Conservation (phyloP, 192 early-diverging fungal species). For the Pecoramyces ruminantium region DNA sequence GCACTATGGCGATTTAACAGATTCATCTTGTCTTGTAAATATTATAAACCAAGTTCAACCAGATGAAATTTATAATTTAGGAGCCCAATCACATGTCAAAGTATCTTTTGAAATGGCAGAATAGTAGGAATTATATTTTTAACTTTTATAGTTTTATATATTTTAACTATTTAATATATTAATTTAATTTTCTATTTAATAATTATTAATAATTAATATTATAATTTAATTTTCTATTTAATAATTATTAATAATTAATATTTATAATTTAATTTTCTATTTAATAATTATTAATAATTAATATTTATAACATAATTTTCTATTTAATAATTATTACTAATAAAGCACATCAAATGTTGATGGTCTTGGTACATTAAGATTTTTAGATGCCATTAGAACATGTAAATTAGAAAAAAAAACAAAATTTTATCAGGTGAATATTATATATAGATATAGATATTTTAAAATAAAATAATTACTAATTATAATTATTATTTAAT, state of each 20-base stretch:
- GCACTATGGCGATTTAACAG: conserved; percentile 64
- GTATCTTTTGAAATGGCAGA: conserved; percentile 42
- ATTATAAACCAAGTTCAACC: conserved; percentile 57
- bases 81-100: conserved; percentile 60
- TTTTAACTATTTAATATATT: too few relatives aligned
- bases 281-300: too few relatives aligned
- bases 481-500: too few relatives aligned
- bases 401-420: conserved; percentile 43
- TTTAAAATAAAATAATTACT: too few relatives aligned
- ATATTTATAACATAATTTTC: too few relatives aligned
- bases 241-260: too few relatives aligned
- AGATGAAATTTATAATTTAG: conserved; percentile 60
- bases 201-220: too few relatives aligned
- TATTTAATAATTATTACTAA: not conserved
- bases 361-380: conserved; percentile 56
- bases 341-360: conserved; percentile 34
- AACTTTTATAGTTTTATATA: too few relatives aligned
- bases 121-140: not conserved
- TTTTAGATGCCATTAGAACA: conserved; percentile 62
- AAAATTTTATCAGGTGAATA: not conserved
- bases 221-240: too few relatives aligned
- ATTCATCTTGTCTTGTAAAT: conserved; percentile 56
- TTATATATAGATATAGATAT: too few relatives aligned
- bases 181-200: too few relatives aligned
- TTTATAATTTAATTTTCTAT: too few relatives aligned